A percentile compares a stretch with the other conserved stretches of the same genome.
phyloP scores from a whole-genome alignment of 75 land plant genomes.

The Adiantum capillusveneris region DNA sequence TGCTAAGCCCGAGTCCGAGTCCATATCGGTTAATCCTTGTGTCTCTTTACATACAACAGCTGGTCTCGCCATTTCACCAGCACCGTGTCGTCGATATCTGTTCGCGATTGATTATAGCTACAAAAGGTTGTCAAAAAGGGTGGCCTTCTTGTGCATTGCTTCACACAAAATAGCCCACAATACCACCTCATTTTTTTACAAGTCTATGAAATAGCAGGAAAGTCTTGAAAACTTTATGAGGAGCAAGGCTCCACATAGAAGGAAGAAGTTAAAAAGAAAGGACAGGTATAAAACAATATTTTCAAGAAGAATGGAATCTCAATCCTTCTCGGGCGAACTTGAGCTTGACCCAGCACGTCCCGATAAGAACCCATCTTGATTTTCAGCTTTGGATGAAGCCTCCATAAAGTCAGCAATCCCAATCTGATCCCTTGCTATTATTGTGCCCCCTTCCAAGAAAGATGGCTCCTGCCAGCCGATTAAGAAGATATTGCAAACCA shows the following conservation, averaged over 20 bases:
- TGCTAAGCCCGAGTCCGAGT: neutral
- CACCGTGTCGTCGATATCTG: neutral
- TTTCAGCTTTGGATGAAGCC: neutral
- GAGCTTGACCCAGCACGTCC: neutral
- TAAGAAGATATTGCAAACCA: no score
- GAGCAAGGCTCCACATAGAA: neutral
- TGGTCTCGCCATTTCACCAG: neutral
- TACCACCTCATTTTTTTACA: neutral
- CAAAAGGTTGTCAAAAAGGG: conserved; percentile 2
- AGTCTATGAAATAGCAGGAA: no score
- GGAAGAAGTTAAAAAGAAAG: neutral
- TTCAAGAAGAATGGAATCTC: neutral
- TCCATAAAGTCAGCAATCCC: neutral
- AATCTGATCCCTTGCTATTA: no score
- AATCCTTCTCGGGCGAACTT: neutral
- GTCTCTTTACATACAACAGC: conserved; percentile 3
- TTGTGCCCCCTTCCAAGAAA: neutral
- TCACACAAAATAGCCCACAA: neutral
- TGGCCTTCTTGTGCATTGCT: neutral
- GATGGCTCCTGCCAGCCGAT: conserved; percentile 3
- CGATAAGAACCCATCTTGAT: neutral
- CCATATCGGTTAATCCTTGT: neutral
- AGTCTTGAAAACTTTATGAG: neutral
- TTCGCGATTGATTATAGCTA: neutral
- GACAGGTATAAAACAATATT: neutral